phyloP scores from a whole-genome alignment of 2,329 filamentous ascomycete genomes.

The Eutypa lata region DNA sequence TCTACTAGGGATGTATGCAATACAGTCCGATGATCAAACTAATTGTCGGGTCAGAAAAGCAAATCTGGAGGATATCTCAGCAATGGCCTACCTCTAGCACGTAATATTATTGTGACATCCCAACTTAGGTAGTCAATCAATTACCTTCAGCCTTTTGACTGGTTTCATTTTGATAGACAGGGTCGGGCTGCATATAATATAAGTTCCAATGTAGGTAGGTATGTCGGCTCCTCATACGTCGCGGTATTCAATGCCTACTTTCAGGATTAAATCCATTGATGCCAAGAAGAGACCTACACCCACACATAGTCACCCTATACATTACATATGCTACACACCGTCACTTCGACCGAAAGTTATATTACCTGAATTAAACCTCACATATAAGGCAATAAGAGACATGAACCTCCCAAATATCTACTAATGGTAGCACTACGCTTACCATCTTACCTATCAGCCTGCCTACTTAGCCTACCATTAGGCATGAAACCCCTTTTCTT shows the following conservation, averaged over 20 bases:
- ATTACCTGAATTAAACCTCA: not conserved
- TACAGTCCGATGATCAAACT: too few relatives aligned
- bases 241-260: too few relatives aligned
- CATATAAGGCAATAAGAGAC: not conserved
- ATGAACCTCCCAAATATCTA: not conserved
- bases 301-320: not conserved
- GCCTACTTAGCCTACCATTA: not conserved
- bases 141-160: not conserved
- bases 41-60: too few relatives aligned
- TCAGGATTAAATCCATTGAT: not conserved
- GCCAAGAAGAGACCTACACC: not conserved
- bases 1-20: too few relatives aligned
- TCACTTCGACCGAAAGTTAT: not conserved
- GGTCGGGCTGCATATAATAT: not conserved
- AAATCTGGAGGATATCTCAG: too few relatives aligned
- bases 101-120: not conserved
- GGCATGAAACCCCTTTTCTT: not conserved
- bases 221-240: too few relatives aligned
- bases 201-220: not conserved
- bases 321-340: not conserved
- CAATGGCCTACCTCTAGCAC: too few relatives aligned
- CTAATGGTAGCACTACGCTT: not conserved
- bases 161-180: not conserved
- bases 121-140: not conserved
- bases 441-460: not conserved